These are phyloP conservation scores for Exophiala bonariae DNA, from an alignment of 2,329 filamentous ascomycete species.

Conservation along the genomic window DNA sequence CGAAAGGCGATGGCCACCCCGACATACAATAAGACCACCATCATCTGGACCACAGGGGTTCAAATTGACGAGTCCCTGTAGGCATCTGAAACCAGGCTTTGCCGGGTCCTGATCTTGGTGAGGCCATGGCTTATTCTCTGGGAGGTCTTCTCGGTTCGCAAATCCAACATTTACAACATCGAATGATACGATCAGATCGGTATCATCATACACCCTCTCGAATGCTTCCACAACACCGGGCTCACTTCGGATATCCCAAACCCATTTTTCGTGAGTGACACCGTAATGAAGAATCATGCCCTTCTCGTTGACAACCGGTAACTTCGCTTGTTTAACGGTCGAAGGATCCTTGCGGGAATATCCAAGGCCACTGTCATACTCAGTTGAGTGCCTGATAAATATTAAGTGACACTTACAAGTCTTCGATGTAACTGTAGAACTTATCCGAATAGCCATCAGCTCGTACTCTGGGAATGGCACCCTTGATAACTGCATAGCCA, in stretches of 20 bases:
- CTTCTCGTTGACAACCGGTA: constrained; percentile 48
- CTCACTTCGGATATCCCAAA: constrained; percentile 46
- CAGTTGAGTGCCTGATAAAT: not conserved
- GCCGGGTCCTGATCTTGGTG: constrained; percentile 49
- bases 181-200: constrained; percentile 44
- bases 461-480: constrained; percentile 43
- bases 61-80: constrained; percentile 53
- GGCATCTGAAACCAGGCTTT: constrained; percentile 50
- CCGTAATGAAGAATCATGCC: constrained; percentile 51
- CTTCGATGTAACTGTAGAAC: constrained; percentile 44
- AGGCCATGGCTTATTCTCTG: constrained; percentile 43
- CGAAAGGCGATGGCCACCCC: constrained; percentile 32
- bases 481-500: constrained; percentile 50
- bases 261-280: constrained; percentile 50
- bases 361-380: constrained; percentile 31
- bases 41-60: constrained; percentile 37
- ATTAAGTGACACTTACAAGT: constrained; percentile 39
- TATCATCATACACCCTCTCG: constrained; percentile 40
- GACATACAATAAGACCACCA: constrained; percentile 39
- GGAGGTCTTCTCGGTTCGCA: constrained; percentile 31
- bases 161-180: constrained; percentile 50
- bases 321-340: constrained; percentile 46
- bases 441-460: constrained; percentile 42
- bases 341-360: constrained; percentile 40
- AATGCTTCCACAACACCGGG: constrained; percentile 43